Base-by-base conservation (phyloP, 371 early-diverging fungal genomes). In the Mortierella sp. region DNA sequence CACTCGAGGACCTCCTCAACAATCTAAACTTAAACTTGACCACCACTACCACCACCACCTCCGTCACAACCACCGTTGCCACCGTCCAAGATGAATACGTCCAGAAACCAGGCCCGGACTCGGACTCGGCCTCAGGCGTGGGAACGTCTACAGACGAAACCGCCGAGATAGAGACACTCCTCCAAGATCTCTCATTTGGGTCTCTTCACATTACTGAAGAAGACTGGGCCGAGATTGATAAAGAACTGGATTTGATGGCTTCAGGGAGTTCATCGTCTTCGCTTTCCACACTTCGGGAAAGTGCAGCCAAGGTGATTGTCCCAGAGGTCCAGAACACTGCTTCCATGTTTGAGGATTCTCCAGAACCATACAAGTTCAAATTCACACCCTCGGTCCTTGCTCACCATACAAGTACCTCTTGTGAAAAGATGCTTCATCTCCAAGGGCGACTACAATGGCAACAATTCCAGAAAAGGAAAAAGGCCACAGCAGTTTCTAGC, bases 401-500 rank as follows among this genome's bases (percentile, higher is more conserved):
- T 6, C 74, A 73, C 46, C 70, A 80, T 48, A 70, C 80, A 14
- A 70, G 70, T 26, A 80, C 74, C 15, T 55, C 68, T 4, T 80
- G 80, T 50, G 80, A 80, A 59, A 80, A 80, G 51, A 80, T 80
- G 80, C 60, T 80, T 0, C 71, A 73, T 48, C 60, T 73, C 23
- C 66, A 67, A 21, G 80, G 80, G 7, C 56, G 26, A 9, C 64
- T 73, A 12, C 70, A 70, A 2, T 67, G 62, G 70, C 37, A 26
- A 26, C 25, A 70, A 11, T 29, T 68, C 1, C 70, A 46, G 18
- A 7, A 14, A 59, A 55, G 29, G 48, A 9, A 44, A 0, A n/a
- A 7, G 14, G 21, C 23, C 3, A 18, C 25, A 58, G 21, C 14
- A n/a, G 15, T n/a, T n/a, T n/a, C 21, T 14, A 37, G 9, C 5